A percentile compares a stretch with the other conserved stretches of the same genome.
Conservation (phyloP, 768 basidiomycete species). For the Russula sp. region DNA sequence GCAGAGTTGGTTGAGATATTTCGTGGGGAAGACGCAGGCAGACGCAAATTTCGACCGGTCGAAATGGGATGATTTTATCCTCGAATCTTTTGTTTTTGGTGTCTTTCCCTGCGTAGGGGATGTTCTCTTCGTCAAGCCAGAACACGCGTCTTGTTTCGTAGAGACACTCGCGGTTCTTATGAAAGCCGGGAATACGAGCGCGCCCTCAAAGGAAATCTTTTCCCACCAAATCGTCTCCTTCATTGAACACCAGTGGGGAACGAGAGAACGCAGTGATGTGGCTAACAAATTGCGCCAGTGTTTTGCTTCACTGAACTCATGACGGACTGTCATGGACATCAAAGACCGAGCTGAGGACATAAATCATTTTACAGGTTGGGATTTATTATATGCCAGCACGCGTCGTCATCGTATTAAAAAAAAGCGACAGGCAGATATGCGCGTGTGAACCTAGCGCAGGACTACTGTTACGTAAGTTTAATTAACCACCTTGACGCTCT, state of each 20-base stretch:
- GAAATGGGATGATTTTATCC: neutral
- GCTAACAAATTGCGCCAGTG: neutral
- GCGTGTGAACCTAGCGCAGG: too few relatives aligned
- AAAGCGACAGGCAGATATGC: too few relatives aligned
- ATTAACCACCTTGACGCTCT: too few relatives aligned
- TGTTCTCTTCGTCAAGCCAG: too few relatives aligned
- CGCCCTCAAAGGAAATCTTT: neutral
- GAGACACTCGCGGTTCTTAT: slow-evolving; percentile 17
- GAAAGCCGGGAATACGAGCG: neutral
- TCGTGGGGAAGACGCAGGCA: neutral
- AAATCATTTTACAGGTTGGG: too few relatives aligned
- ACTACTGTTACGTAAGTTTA: too few relatives aligned
- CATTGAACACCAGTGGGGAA: neutral
- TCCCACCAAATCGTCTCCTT: neutral
- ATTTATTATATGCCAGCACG: too few relatives aligned
- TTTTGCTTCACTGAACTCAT: too few relatives aligned
- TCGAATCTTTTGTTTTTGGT: neutral
- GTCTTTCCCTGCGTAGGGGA: neutral
- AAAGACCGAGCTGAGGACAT: neutral
- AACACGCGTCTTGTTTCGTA: neutral
- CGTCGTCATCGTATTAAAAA: too few relatives aligned
- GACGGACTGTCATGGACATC: neutral
- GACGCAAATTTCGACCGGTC: neutral
- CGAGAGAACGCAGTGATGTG: neutral
- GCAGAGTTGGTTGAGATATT: neutral